A percentile compares a stretch with the other conserved stretches of the same genome.
These are phyloP conservation scores for Neofusicoccum sp. DNA, from an alignment of 2,329 filamentous ascomycete genomes.

Conservation along the genomic window DNA sequence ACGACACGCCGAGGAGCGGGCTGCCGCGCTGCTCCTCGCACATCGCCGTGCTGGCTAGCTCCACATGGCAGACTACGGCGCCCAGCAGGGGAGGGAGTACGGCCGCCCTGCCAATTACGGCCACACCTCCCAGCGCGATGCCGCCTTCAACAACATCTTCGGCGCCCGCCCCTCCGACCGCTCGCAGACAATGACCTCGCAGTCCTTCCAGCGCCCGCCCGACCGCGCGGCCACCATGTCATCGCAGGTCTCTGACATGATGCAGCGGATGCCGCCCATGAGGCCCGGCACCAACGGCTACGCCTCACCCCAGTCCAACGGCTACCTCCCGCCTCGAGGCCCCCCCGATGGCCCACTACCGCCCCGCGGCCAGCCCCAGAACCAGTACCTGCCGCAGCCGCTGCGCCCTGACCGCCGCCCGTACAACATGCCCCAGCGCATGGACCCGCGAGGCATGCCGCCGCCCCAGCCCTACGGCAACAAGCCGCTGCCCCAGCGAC, in stretches of 20 bases:
- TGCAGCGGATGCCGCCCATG: constrained; percentile 65
- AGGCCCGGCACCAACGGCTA: constrained; percentile 49
- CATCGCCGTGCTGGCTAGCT: constrained; percentile 17
- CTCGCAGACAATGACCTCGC: constrained; percentile 92
- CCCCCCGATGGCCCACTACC: constrained; percentile 33
- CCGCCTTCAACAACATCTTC: constrained; percentile 95
- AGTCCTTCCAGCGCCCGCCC: constrained; percentile 59
- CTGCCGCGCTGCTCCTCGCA: constrained; percentile 16
- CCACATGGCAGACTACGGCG: constrained; percentile 62
- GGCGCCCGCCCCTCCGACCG: constrained; percentile 82
- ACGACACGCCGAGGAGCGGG: constrained; percentile 8
- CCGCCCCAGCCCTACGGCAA: constrained; percentile 49
- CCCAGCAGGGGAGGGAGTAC: constrained; percentile 62
- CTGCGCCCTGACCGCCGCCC: constrained; percentile 63
- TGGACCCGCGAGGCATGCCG: constrained; percentile 59
- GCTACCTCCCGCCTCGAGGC: constrained; percentile 27
- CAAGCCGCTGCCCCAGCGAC: constrained; percentile 58
- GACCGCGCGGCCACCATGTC: constrained; percentile 74
- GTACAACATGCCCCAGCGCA: constrained; percentile 70
- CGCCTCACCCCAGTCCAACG: constrained; percentile 33
- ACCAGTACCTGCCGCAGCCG: constrained; percentile 60
- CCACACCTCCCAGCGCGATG: constrained; percentile 73
- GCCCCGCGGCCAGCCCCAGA: constrained; percentile 44
- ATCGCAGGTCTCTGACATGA: constrained; percentile 47
- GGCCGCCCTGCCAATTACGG: constrained; percentile 52